phyloP scores from a whole-genome alignment of 352 stramenopile genomes.

The Nothophytophthora sp. region DNA sequence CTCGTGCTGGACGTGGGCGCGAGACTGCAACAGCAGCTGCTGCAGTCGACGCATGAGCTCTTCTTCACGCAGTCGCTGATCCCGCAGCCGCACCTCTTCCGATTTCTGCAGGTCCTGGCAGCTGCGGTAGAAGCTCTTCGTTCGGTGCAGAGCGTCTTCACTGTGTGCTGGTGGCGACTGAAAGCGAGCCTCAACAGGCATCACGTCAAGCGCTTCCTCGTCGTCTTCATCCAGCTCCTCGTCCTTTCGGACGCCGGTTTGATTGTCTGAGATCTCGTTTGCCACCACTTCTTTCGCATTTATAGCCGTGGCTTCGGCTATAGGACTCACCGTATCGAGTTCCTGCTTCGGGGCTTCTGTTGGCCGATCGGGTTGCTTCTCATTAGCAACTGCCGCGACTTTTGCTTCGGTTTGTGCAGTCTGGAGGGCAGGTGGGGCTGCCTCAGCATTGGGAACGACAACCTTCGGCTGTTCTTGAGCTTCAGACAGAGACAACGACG shows the following conservation, averaged over 20 bases:
- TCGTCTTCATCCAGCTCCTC: constrained; percentile 4
- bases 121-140: constrained; percentile 44
- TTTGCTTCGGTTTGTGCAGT: neutral
- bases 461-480: too few species aligned
- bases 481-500: too few species aligned
- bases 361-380: neutral
- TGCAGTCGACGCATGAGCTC: constrained; percentile 44
- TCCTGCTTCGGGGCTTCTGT: neutral
- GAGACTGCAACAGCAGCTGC: constrained; percentile 31
- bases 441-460: too few species aligned
- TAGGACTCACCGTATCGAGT: constrained; percentile 10
- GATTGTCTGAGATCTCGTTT: constrained; percentile 10
- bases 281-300: constrained; percentile 14
- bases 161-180: neutral
- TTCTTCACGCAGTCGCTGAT: constrained; percentile 32
- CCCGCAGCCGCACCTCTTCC: constrained; percentile 33
- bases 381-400: neutral
- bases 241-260: neutral
- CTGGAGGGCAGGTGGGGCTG: neutral
- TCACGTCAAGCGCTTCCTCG: constrained; percentile 14
- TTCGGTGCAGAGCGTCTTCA: constrained; percentile 9
- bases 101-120: constrained; percentile 43
- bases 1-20: constrained; percentile 23
- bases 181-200: constrained; percentile 6
- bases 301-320: constrained; percentile 6